Evolutionary conservation across 305 asterid genomes (phyloP).

Genomic region (Fraxinus velutina): DNA sequence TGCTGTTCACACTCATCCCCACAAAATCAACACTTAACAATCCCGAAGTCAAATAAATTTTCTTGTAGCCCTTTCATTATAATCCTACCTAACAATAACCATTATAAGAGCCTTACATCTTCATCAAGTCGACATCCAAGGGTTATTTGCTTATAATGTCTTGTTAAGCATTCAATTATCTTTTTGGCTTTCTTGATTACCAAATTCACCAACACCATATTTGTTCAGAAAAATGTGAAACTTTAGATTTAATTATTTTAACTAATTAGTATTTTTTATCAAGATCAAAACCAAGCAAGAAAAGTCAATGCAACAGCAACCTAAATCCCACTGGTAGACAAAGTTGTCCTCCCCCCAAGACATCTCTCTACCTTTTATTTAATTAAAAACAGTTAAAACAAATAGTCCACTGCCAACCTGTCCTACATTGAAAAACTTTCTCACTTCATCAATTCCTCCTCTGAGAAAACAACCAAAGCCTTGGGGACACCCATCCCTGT

Average conservation of each 20-base stretch:
- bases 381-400: conserved; percentile 23
- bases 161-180: not conserved
- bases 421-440: conserved; percentile 41
- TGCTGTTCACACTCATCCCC: not conserved
- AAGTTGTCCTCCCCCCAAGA: conserved; percentile 42
- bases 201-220: conserved; percentile 28
- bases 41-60: not conserved
- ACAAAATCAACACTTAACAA: not conserved
- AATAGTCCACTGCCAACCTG: conserved; percentile 59
- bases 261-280: conserved; percentile 20
- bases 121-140: not conserved
- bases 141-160: not conserved
- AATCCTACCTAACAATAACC: not conserved
- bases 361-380: conserved; percentile 33
- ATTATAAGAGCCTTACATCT: not conserved
- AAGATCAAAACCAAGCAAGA: conserved; percentile 40
- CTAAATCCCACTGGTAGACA: conserved; percentile 45
- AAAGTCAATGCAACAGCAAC: conserved; percentile 34
- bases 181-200: conserved; percentile 28
- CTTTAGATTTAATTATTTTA: conserved; percentile 4
- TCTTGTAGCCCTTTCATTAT: not conserved
- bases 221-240: conserved; percentile 13
- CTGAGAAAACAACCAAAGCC: conserved; percentile 51
- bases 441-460: conserved; percentile 38
- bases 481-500: conserved; percentile 36